Evolutionary conservation across 768 basidiomycete genomes (phyloP), one percentile per base, ranked within the genome.

Genomic region (Boletus rufocinnamomeus): DNA sequence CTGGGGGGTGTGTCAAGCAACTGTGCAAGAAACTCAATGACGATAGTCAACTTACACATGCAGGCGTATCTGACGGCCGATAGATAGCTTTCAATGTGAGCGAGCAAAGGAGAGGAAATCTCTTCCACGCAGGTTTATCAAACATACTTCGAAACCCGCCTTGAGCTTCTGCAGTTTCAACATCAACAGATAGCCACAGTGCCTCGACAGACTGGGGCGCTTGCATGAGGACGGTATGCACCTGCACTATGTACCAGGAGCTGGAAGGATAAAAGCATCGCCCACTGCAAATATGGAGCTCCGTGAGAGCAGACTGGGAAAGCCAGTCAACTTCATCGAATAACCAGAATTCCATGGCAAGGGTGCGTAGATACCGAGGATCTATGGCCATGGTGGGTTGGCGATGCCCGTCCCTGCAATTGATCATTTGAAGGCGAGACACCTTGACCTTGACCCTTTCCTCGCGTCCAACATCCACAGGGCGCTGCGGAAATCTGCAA

Each of bases 71-170:
- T 5, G 3, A 27, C 3, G 27, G 27, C 27, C 5, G 27, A 27
- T 5, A 27, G 3, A 27, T 14, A 6, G 37, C n/a, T 1, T 0
- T 17, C 25, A 63, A 27, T 16, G 37, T 49, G n/a, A 66, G 38
- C 35, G 64, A 66, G 44, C 48, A 51, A 49, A 66, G 53, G 13
- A 38, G 25, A 30, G 51, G 38, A 6, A 59, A 25, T 2, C 45
- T 57, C 43, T 14, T 34, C 61, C 61, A 56, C 1, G 11, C n/a
- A 4, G 27, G 49, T 19, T 53, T 23, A 14, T 41, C 23, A 25
- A 66, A 56, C 4, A 55, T 52, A 2, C 2, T 3, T 38, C 4
- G 27, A 19, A 44, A 16, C 13, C 9, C 5, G 23, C 17, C 14
- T 6, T 34, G n/a, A 16, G 9, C 14, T 16, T 1, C 3, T 16